Evolutionary conservation across 2,329 filamentous ascomycete species (phyloP).

Genomic region (Arthrobotrys pseudoclavata): DNA sequence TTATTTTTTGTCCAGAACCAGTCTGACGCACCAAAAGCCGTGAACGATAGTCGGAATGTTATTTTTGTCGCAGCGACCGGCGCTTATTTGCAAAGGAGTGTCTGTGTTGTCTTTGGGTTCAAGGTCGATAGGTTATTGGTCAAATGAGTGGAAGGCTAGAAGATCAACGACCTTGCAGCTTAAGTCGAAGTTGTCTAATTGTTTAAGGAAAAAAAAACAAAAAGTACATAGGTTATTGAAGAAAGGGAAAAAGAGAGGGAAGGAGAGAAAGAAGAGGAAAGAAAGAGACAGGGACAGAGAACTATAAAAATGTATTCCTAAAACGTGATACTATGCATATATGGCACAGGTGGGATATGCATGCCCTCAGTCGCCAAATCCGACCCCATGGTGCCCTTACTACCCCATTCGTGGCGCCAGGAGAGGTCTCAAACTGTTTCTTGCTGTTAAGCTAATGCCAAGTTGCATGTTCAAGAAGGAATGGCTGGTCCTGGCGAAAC

Average conservation of each 20-base stretch:
- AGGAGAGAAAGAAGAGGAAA: slow-evolving; percentile 15
- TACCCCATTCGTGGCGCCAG: slow-evolving; percentile 43
- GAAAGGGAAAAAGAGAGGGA: slow-evolving; percentile 15
- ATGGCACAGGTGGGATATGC: slow-evolving; percentile 33
- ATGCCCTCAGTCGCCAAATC: slow-evolving; percentile 41
- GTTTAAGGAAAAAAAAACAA: slow-evolving; percentile 33
- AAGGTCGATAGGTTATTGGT: slow-evolving; percentile 9
- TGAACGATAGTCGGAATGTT: slow-evolving; percentile 45
- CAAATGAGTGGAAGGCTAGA: slow-evolving; percentile 57
- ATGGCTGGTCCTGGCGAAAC: slow-evolving; percentile 57
- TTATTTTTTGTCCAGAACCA: slow-evolving; percentile 51
- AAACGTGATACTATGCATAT: slow-evolving; percentile 23
- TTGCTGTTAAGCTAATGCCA: slow-evolving; percentile 43
- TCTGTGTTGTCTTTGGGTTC: slow-evolving; percentile 36
- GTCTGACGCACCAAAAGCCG: slow-evolving; percentile 49
- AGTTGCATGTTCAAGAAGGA: slow-evolving; percentile 43
- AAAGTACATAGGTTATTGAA: slow-evolving; percentile 34
- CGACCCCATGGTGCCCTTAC: slow-evolving; percentile 27
- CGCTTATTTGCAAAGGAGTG: slow-evolving; percentile 51
- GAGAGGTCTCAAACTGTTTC: slow-evolving; percentile 55
- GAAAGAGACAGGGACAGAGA: slow-evolving; percentile 35
- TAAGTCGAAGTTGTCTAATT: slow-evolving; percentile 26
- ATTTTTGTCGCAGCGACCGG: slow-evolving; percentile 54
- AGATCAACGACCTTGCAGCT: slow-evolving; percentile 28
- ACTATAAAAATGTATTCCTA: slow-evolving; percentile 56